A percentile compares a stretch with the other conserved stretches of the same genome.
Conservation (phyloP, 169 alveolate genomes). For the Amoebophrya sp. region DNA sequence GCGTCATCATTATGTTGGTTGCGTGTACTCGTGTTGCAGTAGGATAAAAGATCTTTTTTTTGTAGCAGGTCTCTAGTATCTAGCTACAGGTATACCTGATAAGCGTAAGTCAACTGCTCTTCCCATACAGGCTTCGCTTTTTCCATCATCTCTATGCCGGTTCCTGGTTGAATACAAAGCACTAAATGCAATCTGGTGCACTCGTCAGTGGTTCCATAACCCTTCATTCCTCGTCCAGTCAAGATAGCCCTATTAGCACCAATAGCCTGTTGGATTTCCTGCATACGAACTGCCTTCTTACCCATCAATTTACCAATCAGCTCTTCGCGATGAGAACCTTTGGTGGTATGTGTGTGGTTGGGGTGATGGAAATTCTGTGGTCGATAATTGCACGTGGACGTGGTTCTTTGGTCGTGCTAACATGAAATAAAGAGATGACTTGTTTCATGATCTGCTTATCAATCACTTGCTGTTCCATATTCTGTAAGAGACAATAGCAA, state of each 20-base stretch:
- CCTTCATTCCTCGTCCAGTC: conserved; percentile 7
- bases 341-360: no score
- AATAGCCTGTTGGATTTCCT: background rate
- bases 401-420: no score
- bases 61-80: no score
- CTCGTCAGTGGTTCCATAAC: background rate
- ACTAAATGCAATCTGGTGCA: background rate
- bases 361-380: no score
- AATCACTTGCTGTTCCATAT: no score
- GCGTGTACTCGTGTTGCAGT: background rate
- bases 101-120: background rate
- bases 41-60: no score
- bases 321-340: no score
- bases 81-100: background rate
- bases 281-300: conserved; percentile 1
- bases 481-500: no score
- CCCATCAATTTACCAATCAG: conserved; percentile 6
- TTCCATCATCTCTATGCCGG: background rate
- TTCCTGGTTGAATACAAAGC: background rate
- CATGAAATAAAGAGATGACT: no score
- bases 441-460: no score
- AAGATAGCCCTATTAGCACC: background rate
- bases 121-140: background rate
- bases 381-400: no score
- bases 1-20: background rate